These are phyloP conservation scores for Excoecaria cochinchinensis DNA, from an alignment of 345 rosid species.

Conservation along the genomic window DNA sequence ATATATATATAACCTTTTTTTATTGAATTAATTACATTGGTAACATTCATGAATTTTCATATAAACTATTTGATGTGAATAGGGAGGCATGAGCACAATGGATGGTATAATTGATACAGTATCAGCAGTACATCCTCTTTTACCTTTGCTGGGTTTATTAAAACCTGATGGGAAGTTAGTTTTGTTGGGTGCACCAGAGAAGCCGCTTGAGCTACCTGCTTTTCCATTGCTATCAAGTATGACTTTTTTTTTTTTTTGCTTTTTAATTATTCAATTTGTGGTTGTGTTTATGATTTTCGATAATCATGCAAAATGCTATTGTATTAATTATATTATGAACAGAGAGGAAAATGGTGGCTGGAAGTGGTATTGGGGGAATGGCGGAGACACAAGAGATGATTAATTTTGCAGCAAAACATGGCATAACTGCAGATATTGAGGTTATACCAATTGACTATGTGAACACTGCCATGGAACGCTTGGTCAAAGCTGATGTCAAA, in stretches of 20 bases:
- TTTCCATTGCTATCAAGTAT: conserved; percentile 38
- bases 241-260: not conserved
- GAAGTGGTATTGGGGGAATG: conserved; percentile 56
- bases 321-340: not conserved
- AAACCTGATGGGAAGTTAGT: conserved; percentile 51
- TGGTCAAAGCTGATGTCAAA: conserved; percentile 44
- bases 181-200: conserved; percentile 47
- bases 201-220: conserved; percentile 42
- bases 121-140: conserved; percentile 42
- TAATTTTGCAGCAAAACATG: conserved; percentile 51
- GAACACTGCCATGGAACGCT: conserved; percentile 53
- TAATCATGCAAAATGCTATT: no score
- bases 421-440: conserved; percentile 52
- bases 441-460: conserved; percentile 54
- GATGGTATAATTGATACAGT: conserved; percentile 66
- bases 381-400: conserved; percentile 65
- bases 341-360: conserved; percentile 46
- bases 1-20: no score
- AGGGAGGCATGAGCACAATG: conserved; percentile 28
- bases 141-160: conserved; percentile 47
- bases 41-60: no score
- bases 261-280: not conserved
- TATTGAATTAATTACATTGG: no score
- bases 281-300: not conserved
- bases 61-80: not conserved